These are phyloP conservation scores for Talaromyces nanjingensis DNA, from an alignment of 495 filamentous ascomycete genomes.

Conservation along the genomic window DNA sequence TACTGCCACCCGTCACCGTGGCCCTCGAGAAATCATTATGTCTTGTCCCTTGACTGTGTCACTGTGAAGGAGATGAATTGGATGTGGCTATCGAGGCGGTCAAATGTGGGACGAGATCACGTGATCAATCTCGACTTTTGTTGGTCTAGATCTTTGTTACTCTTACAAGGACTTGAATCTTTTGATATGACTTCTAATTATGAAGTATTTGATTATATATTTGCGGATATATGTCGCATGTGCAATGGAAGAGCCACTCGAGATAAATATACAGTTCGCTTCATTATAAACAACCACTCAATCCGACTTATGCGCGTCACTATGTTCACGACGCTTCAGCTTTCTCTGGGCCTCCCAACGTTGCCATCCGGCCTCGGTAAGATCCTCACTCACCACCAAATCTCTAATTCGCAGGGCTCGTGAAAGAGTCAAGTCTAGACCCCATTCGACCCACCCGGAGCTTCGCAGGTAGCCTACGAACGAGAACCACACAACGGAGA, in stretches of 20 bases:
- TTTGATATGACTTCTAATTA: neutral
- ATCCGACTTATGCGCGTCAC: slow-evolving; percentile 23
- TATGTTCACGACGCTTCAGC: slow-evolving; percentile 23
- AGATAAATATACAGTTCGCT: neutral
- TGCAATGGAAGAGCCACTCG: neutral
- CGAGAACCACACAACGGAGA: slow-evolving; percentile 72
- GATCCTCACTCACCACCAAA: slow-evolving; percentile 81
- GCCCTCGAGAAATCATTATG: neutral
- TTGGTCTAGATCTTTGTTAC: neutral
- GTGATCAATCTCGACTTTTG: neutral
- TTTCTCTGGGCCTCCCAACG: slow-evolving; percentile 64
- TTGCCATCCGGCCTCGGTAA: slow-evolving; percentile 89
- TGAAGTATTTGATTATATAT: neutral
- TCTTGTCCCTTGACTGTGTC: neutral
- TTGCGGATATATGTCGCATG: neutral
- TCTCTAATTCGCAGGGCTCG: slow-evolving; percentile 67
- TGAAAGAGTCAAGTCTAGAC: slow-evolving; percentile 57
- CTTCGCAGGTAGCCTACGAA: slow-evolving; percentile 57
- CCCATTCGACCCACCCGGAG: slow-evolving; percentile 61
- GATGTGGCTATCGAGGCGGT: neutral
- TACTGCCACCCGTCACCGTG: slow-evolving; percentile 1
- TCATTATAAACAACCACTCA: slow-evolving; percentile 10
- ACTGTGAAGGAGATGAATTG: neutral
- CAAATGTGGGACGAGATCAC: neutral
- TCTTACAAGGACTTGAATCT: neutral